Evolutionary conservation across 805 yeast genomes (phyloP).

Genomic region (Torulaspora indica): DNA sequence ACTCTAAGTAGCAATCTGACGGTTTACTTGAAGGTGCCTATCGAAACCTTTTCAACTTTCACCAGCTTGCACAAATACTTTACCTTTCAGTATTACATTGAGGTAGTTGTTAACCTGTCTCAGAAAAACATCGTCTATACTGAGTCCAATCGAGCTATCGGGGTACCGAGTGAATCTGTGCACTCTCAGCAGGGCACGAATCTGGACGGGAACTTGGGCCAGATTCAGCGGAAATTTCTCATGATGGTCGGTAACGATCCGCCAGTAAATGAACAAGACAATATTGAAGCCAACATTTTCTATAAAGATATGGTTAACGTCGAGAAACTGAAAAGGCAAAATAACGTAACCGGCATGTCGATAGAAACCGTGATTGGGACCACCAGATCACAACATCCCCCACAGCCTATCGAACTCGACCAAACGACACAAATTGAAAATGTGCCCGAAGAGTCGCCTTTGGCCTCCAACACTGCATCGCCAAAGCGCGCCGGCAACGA

Average conservation of each 20-base stretch:
- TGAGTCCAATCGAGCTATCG: constrained; percentile 31
- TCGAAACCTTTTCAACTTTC: constrained; percentile 82
- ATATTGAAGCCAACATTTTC: constrained; percentile 27
- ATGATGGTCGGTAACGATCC: constrained; percentile 14
- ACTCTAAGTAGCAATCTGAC: constrained; percentile 53
- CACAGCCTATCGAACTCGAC: not conserved
- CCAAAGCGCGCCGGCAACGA: constrained; percentile 7
- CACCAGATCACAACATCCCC: constrained; percentile 38
- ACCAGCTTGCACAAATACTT: constrained; percentile 55
- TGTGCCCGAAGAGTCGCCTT: constrained; percentile 9
- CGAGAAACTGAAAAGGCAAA: constrained; percentile 67
- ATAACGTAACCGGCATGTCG: constrained; percentile 75
- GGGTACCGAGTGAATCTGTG: constrained; percentile 20
- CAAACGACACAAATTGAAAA: constrained; percentile 1
- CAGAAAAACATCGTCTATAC: constrained; percentile 46
- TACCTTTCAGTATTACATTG: constrained; percentile 79
- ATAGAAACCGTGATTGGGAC: constrained; percentile 81
- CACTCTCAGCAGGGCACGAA: constrained; percentile 6
- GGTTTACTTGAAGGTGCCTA: constrained; percentile 67
- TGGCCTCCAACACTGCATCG: constrained; percentile 7
- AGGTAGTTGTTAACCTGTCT: constrained; percentile 74
- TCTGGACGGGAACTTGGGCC: constrained; percentile 14
- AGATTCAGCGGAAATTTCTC: constrained; percentile 18
- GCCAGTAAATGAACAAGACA: constrained; percentile 15
- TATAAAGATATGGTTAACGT: constrained; percentile 59